Percentiles rank a stretch among this genome's conserved stretches.
These are phyloP conservation scores for Hypericum androsaemum DNA, from an alignment of 345 rosid species.

Conservation along the genomic window DNA sequence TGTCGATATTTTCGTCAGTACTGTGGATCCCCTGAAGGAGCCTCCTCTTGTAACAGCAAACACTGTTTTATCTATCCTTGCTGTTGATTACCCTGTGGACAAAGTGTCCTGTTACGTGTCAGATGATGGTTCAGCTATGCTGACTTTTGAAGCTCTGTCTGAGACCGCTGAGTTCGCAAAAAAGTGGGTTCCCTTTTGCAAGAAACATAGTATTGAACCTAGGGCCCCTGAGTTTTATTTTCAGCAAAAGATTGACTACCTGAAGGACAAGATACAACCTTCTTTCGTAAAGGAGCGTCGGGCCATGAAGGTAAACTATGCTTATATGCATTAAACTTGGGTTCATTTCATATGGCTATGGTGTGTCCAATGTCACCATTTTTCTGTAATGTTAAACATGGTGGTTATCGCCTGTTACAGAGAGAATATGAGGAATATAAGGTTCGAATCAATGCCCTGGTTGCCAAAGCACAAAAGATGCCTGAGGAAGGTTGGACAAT, in stretches of 20 bases:
- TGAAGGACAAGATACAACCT: constrained; percentile 96
- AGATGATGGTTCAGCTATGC: constrained; percentile 99
- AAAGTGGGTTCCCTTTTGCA: constrained; percentile 99
- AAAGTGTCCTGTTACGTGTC: constrained; percentile 99
- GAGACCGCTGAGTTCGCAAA: constrained; percentile 98
- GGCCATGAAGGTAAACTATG: constrained; percentile 75
- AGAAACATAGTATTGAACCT: constrained; percentile 95
- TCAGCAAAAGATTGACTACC: constrained; percentile 95
- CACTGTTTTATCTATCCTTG: constrained; percentile 92
- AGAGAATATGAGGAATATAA: constrained; percentile 99
- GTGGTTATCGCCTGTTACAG: constrained; percentile 22
- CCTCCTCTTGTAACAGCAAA: constrained; percentile 97
- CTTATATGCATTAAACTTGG: background rate
- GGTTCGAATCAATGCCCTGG: constrained; percentile 97
- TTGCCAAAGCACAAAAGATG: constrained; percentile 94
- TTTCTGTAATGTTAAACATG: background rate
- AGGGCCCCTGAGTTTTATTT: constrained; percentile 98
- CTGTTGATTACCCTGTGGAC: constrained; percentile 99
- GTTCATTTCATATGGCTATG: background rate
- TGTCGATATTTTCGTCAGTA: constrained; percentile 96
- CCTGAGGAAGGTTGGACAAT: constrained; percentile 99
- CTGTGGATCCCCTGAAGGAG: constrained; percentile 99
- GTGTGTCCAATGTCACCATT: background rate
- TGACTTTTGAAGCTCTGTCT: constrained; percentile 95
- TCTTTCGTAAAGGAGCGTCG: constrained; percentile 98